A percentile compares a stretch with the other conserved stretches of the same genome.
Evolutionary conservation across 345 rosid species (phyloP).

Genomic region (Cardamine resedifolia): DNA sequence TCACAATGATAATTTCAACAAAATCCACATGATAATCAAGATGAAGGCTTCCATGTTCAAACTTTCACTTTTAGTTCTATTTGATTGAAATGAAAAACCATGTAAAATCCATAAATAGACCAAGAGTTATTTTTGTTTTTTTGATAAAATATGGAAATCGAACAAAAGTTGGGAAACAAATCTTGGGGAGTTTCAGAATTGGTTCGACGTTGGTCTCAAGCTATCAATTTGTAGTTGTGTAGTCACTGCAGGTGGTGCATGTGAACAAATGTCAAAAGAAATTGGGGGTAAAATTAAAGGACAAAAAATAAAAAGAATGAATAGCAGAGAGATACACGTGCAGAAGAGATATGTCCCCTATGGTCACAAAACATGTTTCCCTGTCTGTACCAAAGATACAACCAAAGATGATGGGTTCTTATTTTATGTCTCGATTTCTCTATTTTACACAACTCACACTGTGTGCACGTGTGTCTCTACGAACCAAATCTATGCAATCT

Average conservation of each 20-base stretch:
- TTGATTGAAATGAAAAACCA: not conserved
- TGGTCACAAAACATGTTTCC: conserved; percentile 42
- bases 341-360: conserved; percentile 36
- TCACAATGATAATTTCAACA: conserved; percentile 28
- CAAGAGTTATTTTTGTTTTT: too few species aligned
- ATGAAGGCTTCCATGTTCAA: conserved; percentile 1
- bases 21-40: not conserved
- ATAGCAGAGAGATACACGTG: conserved; percentile 39
- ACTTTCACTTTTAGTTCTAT: not conserved
- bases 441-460: conserved; percentile 35
- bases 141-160: too few species aligned
- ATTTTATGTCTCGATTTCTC: conserved; percentile 22
- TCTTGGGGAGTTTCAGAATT: not conserved
- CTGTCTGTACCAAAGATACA: conserved; percentile 36
- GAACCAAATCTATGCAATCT: conserved; percentile 31
- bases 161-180: not conserved
- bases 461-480: conserved; percentile 31
- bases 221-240: not conserved
- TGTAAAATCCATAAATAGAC: not conserved
- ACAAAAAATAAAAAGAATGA: conserved; percentile 1
- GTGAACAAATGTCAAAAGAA: conserved; percentile 27
- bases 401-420: conserved; percentile 38
- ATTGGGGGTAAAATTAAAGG: not conserved
- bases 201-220: not conserved
- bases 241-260: conserved; percentile 16